Conservation (phyloP, 164 flowering plant species). For the Kingdonia uniflora region DNA sequence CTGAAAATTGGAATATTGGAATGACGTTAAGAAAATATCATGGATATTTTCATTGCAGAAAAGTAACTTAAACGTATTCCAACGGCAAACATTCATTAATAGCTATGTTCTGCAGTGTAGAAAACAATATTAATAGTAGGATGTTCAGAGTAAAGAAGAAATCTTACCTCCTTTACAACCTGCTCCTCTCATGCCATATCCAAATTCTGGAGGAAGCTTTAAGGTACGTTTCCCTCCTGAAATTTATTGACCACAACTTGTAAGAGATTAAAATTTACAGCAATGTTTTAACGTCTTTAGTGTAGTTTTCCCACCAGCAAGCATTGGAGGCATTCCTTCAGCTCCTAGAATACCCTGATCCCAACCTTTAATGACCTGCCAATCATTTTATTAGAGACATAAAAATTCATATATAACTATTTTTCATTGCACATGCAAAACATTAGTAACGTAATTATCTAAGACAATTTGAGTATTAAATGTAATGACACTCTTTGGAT, state of each 20-base stretch:
- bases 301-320: constrained; percentile 38
- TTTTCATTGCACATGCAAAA: too few species aligned
- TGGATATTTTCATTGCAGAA: not conserved
- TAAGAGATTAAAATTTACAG: not conserved
- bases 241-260: not conserved
- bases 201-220: constrained; percentile 80
- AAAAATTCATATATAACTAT: too few species aligned
- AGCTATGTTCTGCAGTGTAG: too few species aligned
- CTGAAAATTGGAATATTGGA: not conserved
- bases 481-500: too few species aligned
- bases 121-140: too few species aligned
- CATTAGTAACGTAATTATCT: too few species aligned
- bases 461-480: too few species aligned
- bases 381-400: too few species aligned
- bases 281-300: not conserved
- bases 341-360: constrained; percentile 79
- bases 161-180: constrained; percentile 82
- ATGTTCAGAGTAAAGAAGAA: not conserved
- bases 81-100: not conserved
- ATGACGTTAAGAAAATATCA: not conserved
- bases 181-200: constrained; percentile 79
- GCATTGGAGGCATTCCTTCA: constrained; percentile 91
- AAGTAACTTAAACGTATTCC: not conserved
- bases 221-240: constrained; percentile 71
- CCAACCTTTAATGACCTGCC: constrained; percentile 91